Conservation (phyloP, 2,329 filamentous ascomycete genomes). For the Phyllosticta citriasiana region DNA sequence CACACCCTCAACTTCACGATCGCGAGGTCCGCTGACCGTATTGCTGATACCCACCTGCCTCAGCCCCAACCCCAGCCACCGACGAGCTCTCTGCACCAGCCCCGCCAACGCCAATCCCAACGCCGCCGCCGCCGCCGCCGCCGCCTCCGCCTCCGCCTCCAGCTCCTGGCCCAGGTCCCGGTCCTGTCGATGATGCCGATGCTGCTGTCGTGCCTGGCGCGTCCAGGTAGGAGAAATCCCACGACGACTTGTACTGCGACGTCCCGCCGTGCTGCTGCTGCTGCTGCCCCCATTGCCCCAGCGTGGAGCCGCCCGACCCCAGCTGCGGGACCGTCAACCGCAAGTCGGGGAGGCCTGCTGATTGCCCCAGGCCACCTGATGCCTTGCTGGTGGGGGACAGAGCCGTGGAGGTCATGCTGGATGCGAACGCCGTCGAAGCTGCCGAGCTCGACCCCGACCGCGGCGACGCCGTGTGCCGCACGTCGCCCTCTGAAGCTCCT, state of each 20-base stretch:
- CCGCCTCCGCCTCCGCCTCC: constrained; percentile 17
- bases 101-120: not conserved
- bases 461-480: constrained; percentile 38
- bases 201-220: constrained; percentile 19
- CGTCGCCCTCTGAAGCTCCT: constrained; percentile 38
- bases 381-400: constrained; percentile 35
- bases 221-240: constrained; percentile 28
- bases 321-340: constrained; percentile 24
- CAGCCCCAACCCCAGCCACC: constrained; percentile 11
- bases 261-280: not conserved
- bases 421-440: constrained; percentile 34
- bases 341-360: constrained; percentile 21
- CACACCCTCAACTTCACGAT: constrained; percentile 18
- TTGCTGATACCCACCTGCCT: constrained; percentile 22
- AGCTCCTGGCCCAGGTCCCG: constrained; percentile 12
- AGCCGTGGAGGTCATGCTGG: constrained; percentile 30
- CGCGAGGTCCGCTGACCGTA: constrained; percentile 29
- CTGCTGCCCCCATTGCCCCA: constrained; percentile 15
- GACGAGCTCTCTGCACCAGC: not conserved
- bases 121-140: not conserved
- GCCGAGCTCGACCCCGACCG: constrained; percentile 38
- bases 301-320: constrained; percentile 26
- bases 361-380: constrained; percentile 27
- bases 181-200: not conserved
- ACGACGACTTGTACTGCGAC: constrained; percentile 16